Evolutionary conservation across 441 rosid genomes (phyloP).

Genomic region (Syzygium malaccense): DNA sequence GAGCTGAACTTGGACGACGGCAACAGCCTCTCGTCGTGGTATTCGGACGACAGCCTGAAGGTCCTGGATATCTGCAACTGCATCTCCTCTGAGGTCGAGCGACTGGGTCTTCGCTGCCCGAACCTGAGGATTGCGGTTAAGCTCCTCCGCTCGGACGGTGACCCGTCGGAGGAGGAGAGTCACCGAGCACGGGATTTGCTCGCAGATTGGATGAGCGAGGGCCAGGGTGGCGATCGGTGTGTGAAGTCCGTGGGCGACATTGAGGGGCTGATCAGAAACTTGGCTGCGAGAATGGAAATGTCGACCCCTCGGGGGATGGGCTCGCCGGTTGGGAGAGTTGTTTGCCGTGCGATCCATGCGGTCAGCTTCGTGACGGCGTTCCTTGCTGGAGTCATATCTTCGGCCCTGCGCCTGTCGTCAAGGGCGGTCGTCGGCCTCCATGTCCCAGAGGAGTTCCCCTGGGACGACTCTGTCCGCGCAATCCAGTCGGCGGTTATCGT

Average conservation of each 20-base stretch:
- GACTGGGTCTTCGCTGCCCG: background rate
- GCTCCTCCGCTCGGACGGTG: background rate
- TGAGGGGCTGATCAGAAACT: background rate
- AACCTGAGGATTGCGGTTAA: background rate
- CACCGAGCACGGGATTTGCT: constrained; percentile 5
- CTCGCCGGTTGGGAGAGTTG: background rate
- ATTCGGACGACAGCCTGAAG: constrained; percentile 4
- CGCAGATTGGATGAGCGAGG: background rate
- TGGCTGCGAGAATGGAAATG: background rate
- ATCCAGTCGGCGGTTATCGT: background rate
- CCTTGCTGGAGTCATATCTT: background rate
- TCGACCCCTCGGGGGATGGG: background rate
- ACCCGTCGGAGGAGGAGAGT: background rate
- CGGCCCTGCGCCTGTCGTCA: background rate
- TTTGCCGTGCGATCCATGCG: background rate
- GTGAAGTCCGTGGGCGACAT: background rate
- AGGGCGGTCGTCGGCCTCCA: background rate
- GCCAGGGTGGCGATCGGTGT: background rate
- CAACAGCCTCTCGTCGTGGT: background rate
- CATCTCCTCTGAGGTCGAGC: background rate
- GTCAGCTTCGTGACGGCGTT: constrained; percentile 6
- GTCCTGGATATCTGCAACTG: constrained; percentile 7
- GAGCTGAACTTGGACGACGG: background rate
- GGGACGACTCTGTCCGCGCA: constrained; percentile 1
- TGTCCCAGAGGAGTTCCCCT: constrained; percentile 8